Percentiles rank a stretch among this genome's conserved stretches.
These are phyloP conservation scores for Silene noctiflora DNA, from an alignment of 179 eudicot genomes.

Conservation along the genomic window DNA sequence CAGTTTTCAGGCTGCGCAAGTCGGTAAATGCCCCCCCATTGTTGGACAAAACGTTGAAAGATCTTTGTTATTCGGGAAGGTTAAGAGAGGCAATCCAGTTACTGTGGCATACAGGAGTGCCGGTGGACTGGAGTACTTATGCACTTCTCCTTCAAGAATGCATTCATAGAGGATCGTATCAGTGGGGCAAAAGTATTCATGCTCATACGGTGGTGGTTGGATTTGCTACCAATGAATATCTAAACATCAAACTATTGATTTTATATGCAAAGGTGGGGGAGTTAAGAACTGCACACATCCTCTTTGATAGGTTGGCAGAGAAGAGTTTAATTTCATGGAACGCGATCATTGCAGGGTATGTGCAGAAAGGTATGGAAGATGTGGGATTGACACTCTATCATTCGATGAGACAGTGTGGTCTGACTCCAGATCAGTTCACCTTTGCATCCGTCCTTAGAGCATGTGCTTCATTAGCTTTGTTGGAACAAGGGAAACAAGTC, in stretches of 20 bases:
- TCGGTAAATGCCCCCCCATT: constrained; percentile 24
- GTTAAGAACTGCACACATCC: constrained; percentile 29
- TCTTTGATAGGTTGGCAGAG: constrained; percentile 24
- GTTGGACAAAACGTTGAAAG: constrained; percentile 63
- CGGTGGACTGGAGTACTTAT: constrained; percentile 52
- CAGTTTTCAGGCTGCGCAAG: constrained; percentile 69
- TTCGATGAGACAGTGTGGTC: constrained; percentile 34
- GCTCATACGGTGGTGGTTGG: constrained; percentile 70
- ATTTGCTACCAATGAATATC: constrained; percentile 61
- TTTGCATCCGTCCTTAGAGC: constrained; percentile 40
- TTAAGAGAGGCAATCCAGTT: constrained; percentile 62
- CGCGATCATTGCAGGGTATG: constrained; percentile 42
- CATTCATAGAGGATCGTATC: constrained; percentile 46
- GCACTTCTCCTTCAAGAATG: constrained; percentile 85
- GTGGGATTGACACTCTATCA: constrained; percentile 32
- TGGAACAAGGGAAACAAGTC: constrained; percentile 38
- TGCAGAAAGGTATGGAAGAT: constrained; percentile 35
- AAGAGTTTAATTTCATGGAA: constrained; percentile 38
- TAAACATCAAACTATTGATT: constrained; percentile 64
- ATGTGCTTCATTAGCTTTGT: constrained; percentile 31
- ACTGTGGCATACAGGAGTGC: constrained; percentile 43
- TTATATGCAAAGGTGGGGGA: constrained; percentile 65
- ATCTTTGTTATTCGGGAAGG: constrained; percentile 68
- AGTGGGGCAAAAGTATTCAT: constrained; percentile 63
- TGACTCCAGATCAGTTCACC: constrained; percentile 41